Evolutionary conservation across 805 yeast genomes (phyloP).

Genomic region (Maudiozyma barnettii): DNA sequence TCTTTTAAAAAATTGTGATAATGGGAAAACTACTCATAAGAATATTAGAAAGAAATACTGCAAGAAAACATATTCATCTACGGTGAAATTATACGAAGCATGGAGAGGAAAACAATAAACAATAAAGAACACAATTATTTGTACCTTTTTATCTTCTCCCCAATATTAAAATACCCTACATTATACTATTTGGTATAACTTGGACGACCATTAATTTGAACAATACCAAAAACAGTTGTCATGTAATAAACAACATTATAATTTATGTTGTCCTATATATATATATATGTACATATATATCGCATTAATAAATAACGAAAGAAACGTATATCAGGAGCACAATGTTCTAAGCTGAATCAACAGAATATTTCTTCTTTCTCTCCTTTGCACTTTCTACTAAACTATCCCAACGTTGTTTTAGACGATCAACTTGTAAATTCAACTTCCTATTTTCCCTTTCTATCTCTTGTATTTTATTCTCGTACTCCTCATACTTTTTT

Average conservation of each 20-base stretch:
- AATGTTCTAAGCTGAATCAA: too few relatives aligned
- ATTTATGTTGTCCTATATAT: too few relatives aligned
- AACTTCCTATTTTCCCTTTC: conserved; percentile 36
- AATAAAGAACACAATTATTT: too few relatives aligned
- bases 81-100: conserved; percentile 32
- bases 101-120: conserved; percentile 2
- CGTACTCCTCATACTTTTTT: conserved; percentile 28
- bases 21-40: conserved; percentile 49
- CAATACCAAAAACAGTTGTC: too few relatives aligned
- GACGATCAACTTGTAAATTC: conserved; percentile 40
- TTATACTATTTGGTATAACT: too few relatives aligned
- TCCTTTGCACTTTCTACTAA: conserved; percentile 56
- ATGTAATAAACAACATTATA: too few relatives aligned
- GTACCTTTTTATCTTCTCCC: too few relatives aligned
- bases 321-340: too few relatives aligned
- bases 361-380: conserved; percentile 33
- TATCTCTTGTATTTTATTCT: conserved; percentile 30
- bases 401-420: conserved; percentile 57
- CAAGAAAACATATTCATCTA: conserved; percentile 67
- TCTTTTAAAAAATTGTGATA: conserved; percentile 51
- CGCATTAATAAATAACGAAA: background rate
- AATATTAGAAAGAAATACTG: conserved; percentile 80
- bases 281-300: too few relatives aligned
- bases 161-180: too few relatives aligned
- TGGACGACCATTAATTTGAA: too few relatives aligned